Percentiles rank a stretch among this genome's conserved stretches.
Conservation (phyloP, 148 eudicot genomes). For the Chenopodium album region DNA sequence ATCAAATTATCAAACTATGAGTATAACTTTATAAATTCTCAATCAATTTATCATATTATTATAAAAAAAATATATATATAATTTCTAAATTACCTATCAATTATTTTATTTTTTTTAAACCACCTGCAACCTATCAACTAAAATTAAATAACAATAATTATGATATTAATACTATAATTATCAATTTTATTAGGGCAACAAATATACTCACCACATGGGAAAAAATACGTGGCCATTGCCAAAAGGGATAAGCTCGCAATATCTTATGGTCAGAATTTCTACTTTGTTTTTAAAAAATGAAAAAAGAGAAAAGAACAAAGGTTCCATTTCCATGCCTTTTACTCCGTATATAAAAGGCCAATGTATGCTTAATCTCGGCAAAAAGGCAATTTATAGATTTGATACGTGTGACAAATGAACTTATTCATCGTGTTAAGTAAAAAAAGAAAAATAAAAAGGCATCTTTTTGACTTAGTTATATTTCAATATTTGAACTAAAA, state of each 20-base stretch:
- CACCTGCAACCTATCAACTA: no score
- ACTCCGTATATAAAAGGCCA: not conserved
- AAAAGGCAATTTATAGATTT: not conserved
- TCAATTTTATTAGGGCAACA: no score
- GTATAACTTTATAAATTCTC: no score
- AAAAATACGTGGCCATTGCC: not conserved
- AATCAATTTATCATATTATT: no score
- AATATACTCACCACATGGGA: not conserved
- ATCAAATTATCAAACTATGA: no score
- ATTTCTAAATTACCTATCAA: no score
- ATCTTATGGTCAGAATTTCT: not conserved
- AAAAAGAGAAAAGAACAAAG: not conserved
- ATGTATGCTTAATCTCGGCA: not conserved
- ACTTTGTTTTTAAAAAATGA: not conserved
- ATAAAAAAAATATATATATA: no score
- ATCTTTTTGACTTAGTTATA: no score
- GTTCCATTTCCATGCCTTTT: not conserved
- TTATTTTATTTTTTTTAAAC: no score
- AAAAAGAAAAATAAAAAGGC: not conserved
- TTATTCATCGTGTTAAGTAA: not conserved
- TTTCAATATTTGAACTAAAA: no score
- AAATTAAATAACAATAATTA: no score
- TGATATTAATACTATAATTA: no score
- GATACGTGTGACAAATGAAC: not conserved
- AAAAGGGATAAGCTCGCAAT: not conserved